Conservation (phyloP, 495 filamentous ascomycete genomes). For the Stereocaulon alpinum region DNA sequence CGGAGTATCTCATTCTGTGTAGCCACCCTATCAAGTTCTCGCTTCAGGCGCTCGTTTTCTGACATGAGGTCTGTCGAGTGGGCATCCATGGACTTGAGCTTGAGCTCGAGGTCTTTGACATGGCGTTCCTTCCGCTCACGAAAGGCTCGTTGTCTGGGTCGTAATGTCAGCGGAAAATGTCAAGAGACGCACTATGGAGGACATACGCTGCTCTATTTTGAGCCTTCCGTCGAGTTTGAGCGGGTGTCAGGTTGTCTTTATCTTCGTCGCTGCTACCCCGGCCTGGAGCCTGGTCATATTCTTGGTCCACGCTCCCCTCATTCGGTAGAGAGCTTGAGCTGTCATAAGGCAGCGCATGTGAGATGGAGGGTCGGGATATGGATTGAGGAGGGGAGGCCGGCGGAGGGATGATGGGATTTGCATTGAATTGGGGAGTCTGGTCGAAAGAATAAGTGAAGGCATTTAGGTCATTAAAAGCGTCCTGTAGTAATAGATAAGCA, state of each 20-base stretch:
- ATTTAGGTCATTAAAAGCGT: constrained; percentile 18
- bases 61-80: constrained; percentile 42
- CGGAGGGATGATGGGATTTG: constrained; percentile 28
- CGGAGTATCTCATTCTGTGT: constrained; percentile 93
- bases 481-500: constrained; percentile 12
- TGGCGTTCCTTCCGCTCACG: constrained; percentile 93
- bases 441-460: constrained; percentile 31
- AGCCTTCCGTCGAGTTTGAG: constrained; percentile 79
- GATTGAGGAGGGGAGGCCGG: constrained; percentile 40
- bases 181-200: background rate
- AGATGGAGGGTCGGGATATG: constrained; percentile 30
- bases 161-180: constrained; percentile 4
- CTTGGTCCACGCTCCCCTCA: constrained; percentile 25
- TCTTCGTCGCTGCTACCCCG: constrained; percentile 46
- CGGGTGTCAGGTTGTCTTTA: constrained; percentile 62
- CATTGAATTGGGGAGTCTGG: constrained; percentile 28
- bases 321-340: constrained; percentile 11
- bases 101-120: constrained; percentile 82
- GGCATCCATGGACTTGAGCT: constrained; percentile 63
- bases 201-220: constrained; percentile 95
- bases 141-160: constrained; percentile 78
- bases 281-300: constrained; percentile 27
- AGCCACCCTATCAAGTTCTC: constrained; percentile 63
- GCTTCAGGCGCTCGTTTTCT: constrained; percentile 78
- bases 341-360: constrained; percentile 26